These are phyloP conservation scores for Trichoderma reesei DNA, from an alignment of 495 filamentous ascomycete genomes.

Conservation along the genomic window DNA sequence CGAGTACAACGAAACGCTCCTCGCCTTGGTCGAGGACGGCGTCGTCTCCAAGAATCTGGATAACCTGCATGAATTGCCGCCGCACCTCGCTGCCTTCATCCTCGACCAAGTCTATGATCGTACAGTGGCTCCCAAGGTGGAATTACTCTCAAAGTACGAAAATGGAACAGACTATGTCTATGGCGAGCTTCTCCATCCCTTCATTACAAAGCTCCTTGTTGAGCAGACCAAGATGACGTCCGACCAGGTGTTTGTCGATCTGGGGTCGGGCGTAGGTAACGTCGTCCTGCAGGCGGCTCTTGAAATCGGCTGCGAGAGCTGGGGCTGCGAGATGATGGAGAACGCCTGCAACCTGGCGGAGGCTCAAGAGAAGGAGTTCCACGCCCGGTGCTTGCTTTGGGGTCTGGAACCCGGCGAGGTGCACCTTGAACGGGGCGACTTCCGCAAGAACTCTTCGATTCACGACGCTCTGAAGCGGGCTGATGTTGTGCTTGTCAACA, in stretches of 20 bases:
- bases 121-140: slow-evolving; percentile 80
- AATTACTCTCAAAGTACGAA: slow-evolving; percentile 70
- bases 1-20: slow-evolving; percentile 65
- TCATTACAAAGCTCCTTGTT: slow-evolving; percentile 67
- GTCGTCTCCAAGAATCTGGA: slow-evolving; percentile 61
- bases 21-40: slow-evolving; percentile 49
- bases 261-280: slow-evolving; percentile 92
- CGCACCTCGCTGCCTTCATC: slow-evolving; percentile 69
- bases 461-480: slow-evolving; percentile 64
- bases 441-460: slow-evolving; percentile 64
- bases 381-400: slow-evolving; percentile 77
- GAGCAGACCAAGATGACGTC: slow-evolving; percentile 68
- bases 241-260: slow-evolving; percentile 78
- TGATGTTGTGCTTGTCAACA: slow-evolving; percentile 93
- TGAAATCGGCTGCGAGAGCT: slow-evolving; percentile 87
- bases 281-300: slow-evolving; percentile 91
- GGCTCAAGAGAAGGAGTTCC: slow-evolving; percentile 78
- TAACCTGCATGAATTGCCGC: slow-evolving; percentile 49
- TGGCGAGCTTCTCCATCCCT: slow-evolving; percentile 79
- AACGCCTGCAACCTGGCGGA: slow-evolving; percentile 78
- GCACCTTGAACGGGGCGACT: slow-evolving; percentile 75
- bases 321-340: slow-evolving; percentile 92
- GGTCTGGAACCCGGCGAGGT: slow-evolving; percentile 71
- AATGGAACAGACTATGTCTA: slow-evolving; percentile 87
- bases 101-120: slow-evolving; percentile 83